Evolutionary conservation across 352 stramenopile species (phyloP), one percentile per base, ranked within the genome.

Genomic region (Phytophthora rubi): DNA sequence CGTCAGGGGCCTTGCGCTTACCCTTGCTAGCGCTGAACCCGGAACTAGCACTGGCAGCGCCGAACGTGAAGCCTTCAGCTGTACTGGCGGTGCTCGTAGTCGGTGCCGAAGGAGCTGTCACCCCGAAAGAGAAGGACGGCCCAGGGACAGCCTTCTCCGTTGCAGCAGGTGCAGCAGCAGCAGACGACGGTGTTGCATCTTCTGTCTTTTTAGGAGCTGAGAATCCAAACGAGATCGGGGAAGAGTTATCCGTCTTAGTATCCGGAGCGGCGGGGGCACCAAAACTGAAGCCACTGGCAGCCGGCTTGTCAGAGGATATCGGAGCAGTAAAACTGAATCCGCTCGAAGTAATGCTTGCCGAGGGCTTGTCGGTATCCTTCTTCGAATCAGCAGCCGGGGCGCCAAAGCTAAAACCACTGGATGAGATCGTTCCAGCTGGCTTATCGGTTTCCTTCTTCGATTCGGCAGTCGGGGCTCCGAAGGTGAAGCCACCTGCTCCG

Each of bases 401-500:
- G 13, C 67, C 59, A 47, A 75, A 73, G 49, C 58, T 76, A 52
- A 80, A 66, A 26, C 68, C 56, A 70, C 33, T 28, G 8, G 59
- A 71, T 15, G 68, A 70, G 1, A 73, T 70, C 26, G 53, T 60
- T 52, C 56, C 65, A 55, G 53, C 53, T n/a, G 73, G 37, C 44
- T 83, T 85, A 2, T 68, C 63, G 0, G 59, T 32, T 6, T 63
- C 67, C 15, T 71, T 68, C 26, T 71, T 81, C 4, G 53, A 51
- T 3, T 67, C 66, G 5, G 37, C 28, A 39, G 47, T 10, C 23
- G 74, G 62, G 39, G 75, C 76, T n/a, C 82, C 80, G 37, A 94
- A 92, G 26, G 69, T 79, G 32, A 92, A 90, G 1, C 73, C 69
- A 68, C 45, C 28, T 23, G 72, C 65, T 26, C 62, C 63, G 42